phyloP scores from a whole-genome alignment of 306 rosid species.

The Malus sylvestris region DNA sequence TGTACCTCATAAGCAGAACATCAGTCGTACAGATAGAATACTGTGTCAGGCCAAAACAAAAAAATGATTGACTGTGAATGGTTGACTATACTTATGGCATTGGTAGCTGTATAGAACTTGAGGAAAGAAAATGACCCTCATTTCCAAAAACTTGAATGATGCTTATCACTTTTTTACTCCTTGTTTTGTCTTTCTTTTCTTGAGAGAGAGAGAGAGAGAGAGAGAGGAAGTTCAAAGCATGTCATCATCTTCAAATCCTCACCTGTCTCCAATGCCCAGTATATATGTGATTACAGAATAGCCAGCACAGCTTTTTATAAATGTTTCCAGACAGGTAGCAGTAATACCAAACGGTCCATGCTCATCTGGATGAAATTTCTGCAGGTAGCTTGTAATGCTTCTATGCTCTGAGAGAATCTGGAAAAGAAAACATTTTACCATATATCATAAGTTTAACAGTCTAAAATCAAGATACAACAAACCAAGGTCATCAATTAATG shows the following conservation, averaged over 20 bases:
- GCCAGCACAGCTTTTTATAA: slow-evolving; percentile 97
- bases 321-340: slow-evolving; percentile 92
- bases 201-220: too few species aligned
- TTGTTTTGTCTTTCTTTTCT: not conserved
- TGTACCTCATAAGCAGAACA: not conserved
- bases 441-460: not conserved
- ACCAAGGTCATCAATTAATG: too few species aligned
- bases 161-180: not conserved
- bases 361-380: slow-evolving; percentile 93
- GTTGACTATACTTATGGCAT: not conserved
- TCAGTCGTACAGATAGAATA: too few species aligned
- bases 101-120: not conserved
- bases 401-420: slow-evolving; percentile 96
- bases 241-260: slow-evolving; percentile 12
- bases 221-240: not conserved
- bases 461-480: not conserved
- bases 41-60: not conserved
- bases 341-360: slow-evolving; percentile 95
- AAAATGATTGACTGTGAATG: not conserved
- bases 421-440: slow-evolving; percentile 6
- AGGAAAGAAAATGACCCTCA: not conserved
- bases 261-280: slow-evolving; percentile 99
- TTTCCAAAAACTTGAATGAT: not conserved
- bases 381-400: slow-evolving; percentile 87
- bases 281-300: slow-evolving; percentile 98